Conservation (phyloP, 768 basidiomycete species). For the Daedaleopsis nitida region DNA sequence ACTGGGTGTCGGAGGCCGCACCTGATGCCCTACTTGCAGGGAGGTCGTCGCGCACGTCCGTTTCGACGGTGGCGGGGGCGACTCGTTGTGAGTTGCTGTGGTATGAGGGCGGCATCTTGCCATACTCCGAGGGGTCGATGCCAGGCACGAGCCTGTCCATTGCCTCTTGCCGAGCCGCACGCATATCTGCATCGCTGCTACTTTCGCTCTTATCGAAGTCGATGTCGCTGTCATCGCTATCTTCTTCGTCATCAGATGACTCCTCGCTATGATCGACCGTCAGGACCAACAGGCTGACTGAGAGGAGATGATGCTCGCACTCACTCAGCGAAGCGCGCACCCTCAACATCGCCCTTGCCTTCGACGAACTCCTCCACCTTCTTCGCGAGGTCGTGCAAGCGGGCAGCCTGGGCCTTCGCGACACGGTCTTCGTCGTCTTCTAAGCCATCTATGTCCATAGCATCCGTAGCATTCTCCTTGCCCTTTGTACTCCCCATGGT, state of each 20-base stretch:
- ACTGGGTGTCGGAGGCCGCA: slow-evolving; percentile 22
- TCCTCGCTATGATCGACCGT: slow-evolving; percentile 50
- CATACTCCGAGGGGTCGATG: slow-evolving; percentile 84
- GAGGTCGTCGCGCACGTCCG: slow-evolving; percentile 40
- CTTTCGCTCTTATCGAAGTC: slow-evolving; percentile 2
- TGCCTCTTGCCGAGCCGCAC: slow-evolving; percentile 54
- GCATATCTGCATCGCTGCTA: slow-evolving; percentile 40
- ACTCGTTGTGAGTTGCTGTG: slow-evolving; percentile 71
- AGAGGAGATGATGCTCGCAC: slow-evolving; percentile 29
- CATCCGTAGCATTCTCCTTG: slow-evolving; percentile 20
- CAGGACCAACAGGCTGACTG: not conserved
- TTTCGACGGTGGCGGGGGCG: slow-evolving; percentile 46
- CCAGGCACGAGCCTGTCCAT: slow-evolving; percentile 84
- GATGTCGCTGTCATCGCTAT: slow-evolving; percentile 49
- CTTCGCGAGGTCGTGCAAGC: slow-evolving; percentile 73
- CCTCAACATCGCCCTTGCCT: slow-evolving; percentile 85
- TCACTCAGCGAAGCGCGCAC: slow-evolving; percentile 90
- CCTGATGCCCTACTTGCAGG: slow-evolving; percentile 1
- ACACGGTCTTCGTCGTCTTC: slow-evolving; percentile 50
- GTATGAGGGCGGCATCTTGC: slow-evolving; percentile 77
- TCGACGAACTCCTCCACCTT: slow-evolving; percentile 92
- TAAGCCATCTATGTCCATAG: slow-evolving; percentile 53
- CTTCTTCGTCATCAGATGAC: slow-evolving; percentile 77
- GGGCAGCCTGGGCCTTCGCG: slow-evolving; percentile 65
- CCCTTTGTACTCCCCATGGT: slow-evolving; percentile 28